Conservation (phyloP, 352 stramenopile species). For the Blastocystis sp. region DNA sequence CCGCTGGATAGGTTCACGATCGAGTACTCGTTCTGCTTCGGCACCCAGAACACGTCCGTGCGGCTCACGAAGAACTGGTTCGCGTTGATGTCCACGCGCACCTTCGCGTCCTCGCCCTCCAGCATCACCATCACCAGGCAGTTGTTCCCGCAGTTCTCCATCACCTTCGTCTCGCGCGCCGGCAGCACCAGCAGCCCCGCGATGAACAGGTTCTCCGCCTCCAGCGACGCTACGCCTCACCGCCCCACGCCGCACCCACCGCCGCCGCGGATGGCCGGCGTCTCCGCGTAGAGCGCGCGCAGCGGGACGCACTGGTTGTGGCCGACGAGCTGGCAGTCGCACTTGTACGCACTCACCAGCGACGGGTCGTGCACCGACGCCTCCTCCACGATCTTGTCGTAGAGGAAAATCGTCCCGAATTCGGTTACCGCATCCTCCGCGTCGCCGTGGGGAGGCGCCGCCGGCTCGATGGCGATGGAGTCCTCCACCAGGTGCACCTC, state of each 20-base stretch:
- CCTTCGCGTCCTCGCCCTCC: background rate
- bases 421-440: background rate
- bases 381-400: slow-evolving; percentile 7
- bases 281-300: slow-evolving; percentile 5
- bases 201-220: slow-evolving; percentile 61
- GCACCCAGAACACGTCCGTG: slow-evolving; percentile 55
- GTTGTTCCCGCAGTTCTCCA: slow-evolving; percentile 54
- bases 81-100: slow-evolving; percentile 2
- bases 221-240: background rate
- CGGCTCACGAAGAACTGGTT: background rate
- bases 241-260: too few species aligned
- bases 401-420: slow-evolving; percentile 52
- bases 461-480: background rate
- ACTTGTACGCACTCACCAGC: slow-evolving; percentile 18
- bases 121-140: slow-evolving; percentile 36
- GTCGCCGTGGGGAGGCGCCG: background rate
- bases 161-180: background rate
- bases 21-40: slow-evolving; percentile 51
- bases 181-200: slow-evolving; percentile 26
- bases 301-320: slow-evolving; percentile 24
- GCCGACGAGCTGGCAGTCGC: slow-evolving; percentile 33
- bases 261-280: background rate
- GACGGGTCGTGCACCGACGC: background rate
- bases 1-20: background rate
- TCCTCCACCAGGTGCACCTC: background rate